phyloP scores from a whole-genome alignment of 345 rosid genomes.

The Moringa oleifera region DNA sequence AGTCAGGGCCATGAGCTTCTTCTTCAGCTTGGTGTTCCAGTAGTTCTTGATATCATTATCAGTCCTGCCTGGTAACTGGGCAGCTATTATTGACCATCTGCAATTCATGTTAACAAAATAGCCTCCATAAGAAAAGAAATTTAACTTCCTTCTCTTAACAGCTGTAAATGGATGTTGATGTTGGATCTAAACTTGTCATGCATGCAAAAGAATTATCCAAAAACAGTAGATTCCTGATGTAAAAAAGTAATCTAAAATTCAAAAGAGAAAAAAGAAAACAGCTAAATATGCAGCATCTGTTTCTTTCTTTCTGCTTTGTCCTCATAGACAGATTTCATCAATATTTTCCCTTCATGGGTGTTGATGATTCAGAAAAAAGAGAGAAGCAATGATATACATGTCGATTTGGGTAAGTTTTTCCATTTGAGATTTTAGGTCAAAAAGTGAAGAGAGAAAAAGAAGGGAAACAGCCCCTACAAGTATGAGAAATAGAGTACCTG shows the following conservation, averaged over 20 bases:
- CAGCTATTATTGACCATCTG: conserved; percentile 98
- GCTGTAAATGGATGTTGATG: conserved; percentile 21
- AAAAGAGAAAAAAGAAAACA: not conserved
- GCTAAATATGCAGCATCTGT: not conserved
- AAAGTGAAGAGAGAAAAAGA: not conserved
- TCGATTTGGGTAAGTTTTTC: not conserved
- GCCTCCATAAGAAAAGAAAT: conserved; percentile 13
- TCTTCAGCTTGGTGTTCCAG: conserved; percentile 97
- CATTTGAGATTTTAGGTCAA: not conserved
- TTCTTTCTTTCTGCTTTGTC: not conserved
- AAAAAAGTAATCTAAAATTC: not conserved
- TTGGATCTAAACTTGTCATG: conserved; percentile 26
- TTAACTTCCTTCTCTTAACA: not conserved
- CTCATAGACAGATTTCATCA: conserved; percentile 17
- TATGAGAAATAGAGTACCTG: conserved; percentile 45
- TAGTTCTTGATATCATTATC: conserved; percentile 93
- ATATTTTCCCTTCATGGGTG: conserved; percentile 1
- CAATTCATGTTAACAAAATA: conserved; percentile 16
- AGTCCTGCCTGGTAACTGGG: conserved; percentile 91
- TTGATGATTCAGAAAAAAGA: not conserved
- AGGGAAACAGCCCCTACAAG: not conserved
- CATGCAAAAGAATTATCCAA: conserved; percentile 27
- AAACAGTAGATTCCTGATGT: conserved; percentile 26
- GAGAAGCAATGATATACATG: not conserved
- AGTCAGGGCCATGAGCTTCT: conserved; percentile 53